Conservation (phyloP, 805 yeast genomes). For the Saturnispora silvae region DNA sequence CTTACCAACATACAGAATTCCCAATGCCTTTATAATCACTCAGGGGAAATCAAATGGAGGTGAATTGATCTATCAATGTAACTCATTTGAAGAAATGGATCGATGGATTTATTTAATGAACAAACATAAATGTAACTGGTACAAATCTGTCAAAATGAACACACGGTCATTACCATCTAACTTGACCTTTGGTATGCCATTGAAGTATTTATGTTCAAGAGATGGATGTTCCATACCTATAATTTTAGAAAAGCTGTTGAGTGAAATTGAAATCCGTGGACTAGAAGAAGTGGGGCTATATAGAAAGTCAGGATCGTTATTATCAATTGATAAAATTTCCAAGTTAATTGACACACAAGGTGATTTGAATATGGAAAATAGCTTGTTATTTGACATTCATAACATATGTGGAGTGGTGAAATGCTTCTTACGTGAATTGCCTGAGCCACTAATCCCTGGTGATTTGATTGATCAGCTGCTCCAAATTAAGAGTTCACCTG, state of each 20-base stretch:
- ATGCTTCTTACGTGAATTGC: constrained; percentile 72
- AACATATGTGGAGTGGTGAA: constrained; percentile 85
- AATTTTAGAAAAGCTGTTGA: constrained; percentile 54
- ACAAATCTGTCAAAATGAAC: constrained; percentile 29
- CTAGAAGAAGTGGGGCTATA: constrained; percentile 85
- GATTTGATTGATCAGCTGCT: constrained; percentile 53
- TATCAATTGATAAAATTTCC: constrained; percentile 35
- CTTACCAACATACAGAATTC: constrained; percentile 43
- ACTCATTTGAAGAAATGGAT: constrained; percentile 47
- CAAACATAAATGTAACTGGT: constrained; percentile 47
- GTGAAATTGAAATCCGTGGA: constrained; percentile 78
- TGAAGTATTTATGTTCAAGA: constrained; percentile 62
- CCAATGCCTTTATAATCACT: constrained; percentile 36
- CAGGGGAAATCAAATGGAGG: constrained; percentile 29
- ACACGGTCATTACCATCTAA: constrained; percentile 10
- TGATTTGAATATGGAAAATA: constrained; percentile 33
- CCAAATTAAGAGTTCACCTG: constrained; percentile 23
- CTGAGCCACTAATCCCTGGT: constrained; percentile 70
- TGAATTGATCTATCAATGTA: constrained; percentile 54
- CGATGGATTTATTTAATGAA: constrained; percentile 58
- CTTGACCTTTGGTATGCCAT: constrained; percentile 76
- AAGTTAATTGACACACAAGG: constrained; percentile 37
- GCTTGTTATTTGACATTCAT: constrained; percentile 55
- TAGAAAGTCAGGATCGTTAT: constrained; percentile 50
- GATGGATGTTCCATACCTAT: constrained; percentile 55